Evolutionary conservation across 129 eudicot genomes (phyloP), one percentile per base, ranked within the genome.

Genomic region (Daucus carota): DNA sequence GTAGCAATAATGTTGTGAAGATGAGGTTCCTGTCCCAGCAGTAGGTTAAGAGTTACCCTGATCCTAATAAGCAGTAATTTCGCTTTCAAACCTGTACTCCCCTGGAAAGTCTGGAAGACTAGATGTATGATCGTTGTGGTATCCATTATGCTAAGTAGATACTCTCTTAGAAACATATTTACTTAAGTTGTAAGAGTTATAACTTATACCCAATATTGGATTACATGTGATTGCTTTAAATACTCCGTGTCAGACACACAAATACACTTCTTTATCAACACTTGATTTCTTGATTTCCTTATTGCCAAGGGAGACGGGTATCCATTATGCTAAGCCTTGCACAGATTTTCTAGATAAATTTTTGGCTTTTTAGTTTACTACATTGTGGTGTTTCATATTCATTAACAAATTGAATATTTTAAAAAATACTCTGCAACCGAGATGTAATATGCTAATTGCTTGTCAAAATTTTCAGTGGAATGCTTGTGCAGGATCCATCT

Each of bases 401-500:
- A 5, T 5, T 22, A 3, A 16, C 26, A 43, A n/a, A n/a, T n/a
- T 10, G n/a, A n/a, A n/a, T 10, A 43, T 54, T 20, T 40, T 20
- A 38, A 8, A 24, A 16, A 15, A 16, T 16, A 33, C 11, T 12
- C 16, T 38, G 6, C 48, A 3, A 57, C n/a, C 13, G 65, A 54
- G 65, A 57, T 43, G 3, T 36, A 20, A 15, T 43, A 43, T 15
- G 75, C 52, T 41, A 20, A 36, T n/a, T 76, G 43, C 70, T 52
- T 73, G 80, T 81, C 28, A 45, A 73, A 74, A 52, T 67, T 71
- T 86, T 47, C 91, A 93, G 95, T 80, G 96, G 97, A 65, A 88
- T 88, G 95, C 84, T 90, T 45, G 97, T 90, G 42, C 95, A 84
- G 67, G 98, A 83, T 81, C 96, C 89, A 31, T 44, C 84, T 14